Base-by-base conservation (phyloP, 768 basidiomycete genomes). In the Suillus ampliporus region DNA sequence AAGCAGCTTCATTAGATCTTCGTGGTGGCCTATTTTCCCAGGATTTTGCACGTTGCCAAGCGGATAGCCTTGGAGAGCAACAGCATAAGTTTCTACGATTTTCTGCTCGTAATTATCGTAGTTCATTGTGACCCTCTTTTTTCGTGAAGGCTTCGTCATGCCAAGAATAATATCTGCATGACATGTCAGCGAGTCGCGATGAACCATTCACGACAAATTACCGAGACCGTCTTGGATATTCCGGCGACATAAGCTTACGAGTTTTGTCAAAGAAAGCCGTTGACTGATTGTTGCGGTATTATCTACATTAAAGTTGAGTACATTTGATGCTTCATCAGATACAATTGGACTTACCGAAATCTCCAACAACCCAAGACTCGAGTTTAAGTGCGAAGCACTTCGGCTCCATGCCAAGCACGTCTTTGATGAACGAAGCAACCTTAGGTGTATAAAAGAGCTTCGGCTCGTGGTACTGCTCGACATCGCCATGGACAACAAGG, bases 291-390 rank as follows among this genome's bases (percentile, higher is more conserved):
- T 48, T 14, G 47, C 47, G n/a, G 47, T 48, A 21, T 21, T 21
- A 48, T 28, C n/a, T 28, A 48, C n/a, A 48, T n/a, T 48, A 48
- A 8, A 48, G 26, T 48, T 48, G 47, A 48, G 47, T 48, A 28
- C n/a, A 28, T 48, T n/a, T n/a, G 26, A 48, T n/a, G 21, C 21
- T 21, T 48, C n/a, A 48, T 9, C n/a, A 48, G n/a, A 48, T 21
- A 48, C n/a, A 47, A 8, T 21, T 48, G 26, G 9, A 48, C 47
- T 48, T 8, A 34, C 50, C 50, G 50, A 51, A 26, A 51, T 34
- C 21, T 13, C 50, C 15, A 13, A 51, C 50, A 51, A 51, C 50
- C 50, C 50, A 51, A 13, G 50, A 51, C 50, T 51, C 50, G 4
- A 51, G 34, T 23, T 51, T 51, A 26, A 51, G 34, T 10, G 50